These are phyloP conservation scores for Echeveria elegans DNA, from an alignment of 164 flowering plant genomes.

Conservation along the genomic window DNA sequence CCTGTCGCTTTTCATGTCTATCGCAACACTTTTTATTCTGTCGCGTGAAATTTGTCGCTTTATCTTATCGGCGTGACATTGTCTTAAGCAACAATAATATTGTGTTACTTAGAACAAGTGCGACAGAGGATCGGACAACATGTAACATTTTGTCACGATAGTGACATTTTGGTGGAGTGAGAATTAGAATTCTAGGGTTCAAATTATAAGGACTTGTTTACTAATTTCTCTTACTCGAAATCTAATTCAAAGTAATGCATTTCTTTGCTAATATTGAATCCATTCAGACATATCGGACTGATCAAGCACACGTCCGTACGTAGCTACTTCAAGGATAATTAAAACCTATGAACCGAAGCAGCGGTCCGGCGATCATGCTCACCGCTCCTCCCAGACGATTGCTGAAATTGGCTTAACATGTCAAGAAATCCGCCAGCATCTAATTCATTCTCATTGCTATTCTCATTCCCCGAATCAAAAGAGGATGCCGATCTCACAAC, in stretches of 20 bases:
- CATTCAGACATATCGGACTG: background rate
- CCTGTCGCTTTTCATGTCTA: no score
- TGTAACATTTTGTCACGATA: no score
- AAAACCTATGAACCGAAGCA: background rate
- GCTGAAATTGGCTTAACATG: conserved; percentile 4
- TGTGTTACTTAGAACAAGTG: no score
- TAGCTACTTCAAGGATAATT: background rate
- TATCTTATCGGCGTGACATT: no score
- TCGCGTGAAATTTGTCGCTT: no score
- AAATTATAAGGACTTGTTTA: background rate
- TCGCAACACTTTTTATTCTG: no score
- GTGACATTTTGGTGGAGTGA: no score
- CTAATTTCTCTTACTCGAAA: background rate
- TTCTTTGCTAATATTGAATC: background rate
- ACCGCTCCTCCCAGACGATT: background rate
- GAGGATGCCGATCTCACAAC: background rate
- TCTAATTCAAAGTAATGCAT: background rate
- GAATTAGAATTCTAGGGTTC: background rate
- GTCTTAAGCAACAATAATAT: no score
- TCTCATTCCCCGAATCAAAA: conserved; percentile 5
- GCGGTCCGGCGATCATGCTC: background rate
- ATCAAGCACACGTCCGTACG: background rate
- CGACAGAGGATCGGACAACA: no score
- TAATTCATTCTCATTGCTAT: conserved; percentile 2
- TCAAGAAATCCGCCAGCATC: conserved; percentile 2